These are phyloP conservation scores for Tetragonia tetragonoides DNA, from an alignment of 148 eudicot species.

Conservation along the genomic window DNA sequence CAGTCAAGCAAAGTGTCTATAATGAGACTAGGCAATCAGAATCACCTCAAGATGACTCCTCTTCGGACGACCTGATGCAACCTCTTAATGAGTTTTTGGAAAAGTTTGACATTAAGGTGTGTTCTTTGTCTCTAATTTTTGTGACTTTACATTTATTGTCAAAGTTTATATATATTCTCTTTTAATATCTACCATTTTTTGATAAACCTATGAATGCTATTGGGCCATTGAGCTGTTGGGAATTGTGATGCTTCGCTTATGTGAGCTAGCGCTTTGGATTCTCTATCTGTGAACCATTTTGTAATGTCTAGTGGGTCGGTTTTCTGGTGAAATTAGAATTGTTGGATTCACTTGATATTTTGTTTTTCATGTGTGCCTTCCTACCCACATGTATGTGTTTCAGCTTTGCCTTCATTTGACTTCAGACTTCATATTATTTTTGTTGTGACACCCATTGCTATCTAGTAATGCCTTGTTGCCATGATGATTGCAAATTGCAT, in stretches of 20 bases:
- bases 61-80: slow-evolving; percentile 28
- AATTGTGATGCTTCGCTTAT: background rate
- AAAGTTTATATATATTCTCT: background rate
- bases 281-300: background rate
- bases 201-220: background rate
- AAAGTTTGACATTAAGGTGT: slow-evolving; percentile 54
- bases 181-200: background rate
- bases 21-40: slow-evolving; percentile 24
- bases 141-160: background rate
- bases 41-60: slow-evolving; percentile 24
- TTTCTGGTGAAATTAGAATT: too few species aligned
- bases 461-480: slow-evolving; percentile 26
- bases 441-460: background rate
- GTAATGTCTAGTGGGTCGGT: background rate
- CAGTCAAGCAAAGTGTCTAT: slow-evolving; percentile 28
- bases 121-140: background rate
- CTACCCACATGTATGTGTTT: too few species aligned
- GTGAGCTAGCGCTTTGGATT: background rate
- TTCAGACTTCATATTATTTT: background rate
- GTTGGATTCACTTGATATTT: too few species aligned
- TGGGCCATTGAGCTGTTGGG: too few species aligned
- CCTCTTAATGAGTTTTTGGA: slow-evolving; percentile 41
- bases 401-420: background rate
- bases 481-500: slow-evolving; percentile 34
- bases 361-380: too few species aligned